Evolutionary conservation across 2,329 filamentous ascomycete genomes (phyloP), one percentile per base, ranked within the genome.

Genomic region (Aureobasidium sp.): DNA sequence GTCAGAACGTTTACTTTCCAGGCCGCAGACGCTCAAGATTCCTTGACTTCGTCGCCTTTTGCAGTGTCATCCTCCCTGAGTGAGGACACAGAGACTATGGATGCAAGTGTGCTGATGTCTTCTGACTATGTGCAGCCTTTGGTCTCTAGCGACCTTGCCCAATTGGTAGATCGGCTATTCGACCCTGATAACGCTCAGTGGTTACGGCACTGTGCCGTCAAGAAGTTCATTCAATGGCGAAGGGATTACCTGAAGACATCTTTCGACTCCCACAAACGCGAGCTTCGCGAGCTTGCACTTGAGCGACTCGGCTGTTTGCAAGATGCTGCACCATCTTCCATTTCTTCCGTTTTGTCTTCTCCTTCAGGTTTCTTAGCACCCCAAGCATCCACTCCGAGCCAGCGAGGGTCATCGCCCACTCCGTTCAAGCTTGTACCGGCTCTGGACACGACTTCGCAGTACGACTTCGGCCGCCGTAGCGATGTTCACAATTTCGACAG

Each of bases 21-120:
- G 31, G 8, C 22, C 39, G 65, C 68, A 3, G 61, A 73, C 27
- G 71, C 73, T 52, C 72, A 74, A 62, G 71, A 73, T 8, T 17
- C 19, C 17, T 19, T 19, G 31, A 77, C 42, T 11, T 9, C 19
- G 31, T 31, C 33, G 63, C 84, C 87, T 2, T 95, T 90, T 70
- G 85, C 90, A 0, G 81, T 96, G 22, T 97, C 93, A 1, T 94
- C 89, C 22, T 83, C 83, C 14, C 79, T 83, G 27, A 84, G 82
- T 1, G 82, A 83, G 24, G 91, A 97, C 68, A 77, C 85, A 64
- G 90, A 96, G 42, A 85, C 82, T 47, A 95, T 97, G 87, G 93
- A 97, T 72, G 93, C 92, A 19, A 96, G 91, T 69, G 79, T 96
- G 0, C 81, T 97, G 19, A 97, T 97, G 93, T 91, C 87, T 61